Evolutionary conservation across 148 eudicot genomes (phyloP), one percentile per base, ranked within the genome.

Genomic region (Silene latifolia): DNA sequence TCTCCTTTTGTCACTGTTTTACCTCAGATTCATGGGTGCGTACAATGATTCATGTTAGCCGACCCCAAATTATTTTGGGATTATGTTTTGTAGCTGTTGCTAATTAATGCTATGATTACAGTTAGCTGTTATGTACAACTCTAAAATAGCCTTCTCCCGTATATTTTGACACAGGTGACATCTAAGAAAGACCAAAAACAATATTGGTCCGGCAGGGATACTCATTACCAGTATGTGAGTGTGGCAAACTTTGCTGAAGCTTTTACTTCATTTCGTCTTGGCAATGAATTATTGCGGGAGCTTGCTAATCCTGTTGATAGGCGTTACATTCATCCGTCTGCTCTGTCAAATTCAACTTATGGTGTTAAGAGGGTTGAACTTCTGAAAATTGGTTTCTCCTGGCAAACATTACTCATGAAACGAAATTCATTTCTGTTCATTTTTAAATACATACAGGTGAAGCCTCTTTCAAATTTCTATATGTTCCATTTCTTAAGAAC

Each of bases 141-240:
- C 44, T 39, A 39, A 39, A 39, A 6, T 39, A 39, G 9, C 44
- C 44, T 39, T 7, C 59, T 75, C 58, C 47, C 56, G 66, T 57
- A 4, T 39, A 51, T 73, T 69, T 71, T 69, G 63, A 32, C 17
- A 54, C 85, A 96, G 99, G 98, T 96, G 69, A 88, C 82, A 59
- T 96, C 99, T 21, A 82, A 79, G 65, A 96, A 92, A 78, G 99
- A 96, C 80, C 99, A 96, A 80, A 75, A 74, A 66, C 98, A 92
- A 80, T 92, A 92, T 77, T 92, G 98, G 99, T 83, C 72, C 51
- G 78, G 74, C 59, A 24, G 73, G 29, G 83, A 84, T 81, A 64
- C 69, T 59, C 83, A 54, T 56, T 92, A 92, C 79, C 86, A 78
- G 64, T 90, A 84, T 73, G 86, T 90, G 63, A 81, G 97, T 13